A percentile compares a stretch with the other conserved stretches of the same genome.
These are phyloP conservation scores for Trapa bicornis DNA, from an alignment of 345 rosid genomes.

Conservation along the genomic window DNA sequence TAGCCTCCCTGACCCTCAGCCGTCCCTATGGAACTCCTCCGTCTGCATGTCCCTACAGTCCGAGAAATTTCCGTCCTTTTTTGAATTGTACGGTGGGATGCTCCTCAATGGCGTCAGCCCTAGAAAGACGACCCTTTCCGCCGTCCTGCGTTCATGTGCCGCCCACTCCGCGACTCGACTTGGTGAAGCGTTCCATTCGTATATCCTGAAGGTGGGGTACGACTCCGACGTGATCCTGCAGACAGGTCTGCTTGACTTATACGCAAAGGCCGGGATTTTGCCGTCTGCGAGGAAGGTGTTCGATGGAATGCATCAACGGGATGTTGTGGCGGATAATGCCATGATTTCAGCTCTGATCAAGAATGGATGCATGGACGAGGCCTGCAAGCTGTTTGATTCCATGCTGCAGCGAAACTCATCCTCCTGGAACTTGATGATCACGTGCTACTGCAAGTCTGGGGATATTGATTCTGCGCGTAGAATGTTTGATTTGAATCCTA, in stretches of 20 bases:
- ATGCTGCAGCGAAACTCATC: slow-evolving; percentile 5
- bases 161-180: slow-evolving; percentile 1
- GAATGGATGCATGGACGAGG: slow-evolving; percentile 7
- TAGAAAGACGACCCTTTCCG: slow-evolving; percentile 8
- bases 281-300: slow-evolving; percentile 7
- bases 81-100: slow-evolving; percentile 5
- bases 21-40: slow-evolving; percentile 8
- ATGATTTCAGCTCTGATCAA: slow-evolving; percentile 9
- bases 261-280: slow-evolving; percentile 7
- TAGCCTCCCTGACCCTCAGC: neutral
- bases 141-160: slow-evolving; percentile 5
- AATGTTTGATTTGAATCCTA: slow-evolving; percentile 5
- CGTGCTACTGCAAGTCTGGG: slow-evolving; percentile 6
- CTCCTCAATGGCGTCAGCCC: slow-evolving; percentile 1
- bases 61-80: slow-evolving; percentile 4
- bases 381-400: slow-evolving; percentile 2
- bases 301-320: slow-evolving; percentile 6
- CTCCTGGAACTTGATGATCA: slow-evolving; percentile 11
- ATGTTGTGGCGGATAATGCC: slow-evolving; percentile 8
- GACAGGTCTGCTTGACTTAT: slow-evolving; percentile 11
- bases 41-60: slow-evolving; percentile 8
- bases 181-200: slow-evolving; percentile 6
- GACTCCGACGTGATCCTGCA: slow-evolving; percentile 8
- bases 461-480: slow-evolving; percentile 3
- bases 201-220: slow-evolving; percentile 4